Conservation (phyloP, 202 grass and related monocot species). For the Carex sylvatica region DNA sequence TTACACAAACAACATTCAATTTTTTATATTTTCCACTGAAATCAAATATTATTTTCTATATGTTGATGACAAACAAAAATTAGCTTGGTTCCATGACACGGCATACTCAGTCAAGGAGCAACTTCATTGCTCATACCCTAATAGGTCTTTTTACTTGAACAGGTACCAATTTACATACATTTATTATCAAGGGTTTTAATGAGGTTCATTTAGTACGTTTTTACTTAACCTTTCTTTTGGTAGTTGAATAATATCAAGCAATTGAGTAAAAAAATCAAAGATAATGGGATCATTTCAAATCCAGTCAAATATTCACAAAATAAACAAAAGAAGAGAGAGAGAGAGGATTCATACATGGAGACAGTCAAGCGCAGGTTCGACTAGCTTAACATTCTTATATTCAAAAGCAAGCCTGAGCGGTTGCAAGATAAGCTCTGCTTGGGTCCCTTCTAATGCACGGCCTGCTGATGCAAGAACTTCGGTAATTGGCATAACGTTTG, state of each 20-base stretch:
- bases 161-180: not conserved
- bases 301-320: not conserved
- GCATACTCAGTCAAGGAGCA: not conserved
- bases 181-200: not conserved
- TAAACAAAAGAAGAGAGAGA: constrained; percentile 14
- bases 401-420: constrained; percentile 94
- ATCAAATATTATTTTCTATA: not conserved
- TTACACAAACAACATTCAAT: not conserved
- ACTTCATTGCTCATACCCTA: not conserved
- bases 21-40: not conserved
- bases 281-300: not conserved
- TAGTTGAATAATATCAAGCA: not conserved
- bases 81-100: not conserved
- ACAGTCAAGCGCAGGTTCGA: constrained; percentile 92
- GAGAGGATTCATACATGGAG: constrained; percentile 64
- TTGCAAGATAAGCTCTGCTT: constrained; percentile 92
- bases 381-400: constrained; percentile 91
- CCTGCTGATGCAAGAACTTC: constrained; percentile 78
- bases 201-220: not conserved
- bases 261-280: not conserved
- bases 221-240: not conserved
- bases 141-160: not conserved
- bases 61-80: not conserved
- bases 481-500: constrained; percentile 43
- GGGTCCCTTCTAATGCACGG: constrained; percentile 65